A percentile compares a stretch with the other conserved stretches of the same genome.
phyloP scores from a whole-genome alignment of 2,329 filamentous ascomycete genomes.

The Botrytis sinoallii region DNA sequence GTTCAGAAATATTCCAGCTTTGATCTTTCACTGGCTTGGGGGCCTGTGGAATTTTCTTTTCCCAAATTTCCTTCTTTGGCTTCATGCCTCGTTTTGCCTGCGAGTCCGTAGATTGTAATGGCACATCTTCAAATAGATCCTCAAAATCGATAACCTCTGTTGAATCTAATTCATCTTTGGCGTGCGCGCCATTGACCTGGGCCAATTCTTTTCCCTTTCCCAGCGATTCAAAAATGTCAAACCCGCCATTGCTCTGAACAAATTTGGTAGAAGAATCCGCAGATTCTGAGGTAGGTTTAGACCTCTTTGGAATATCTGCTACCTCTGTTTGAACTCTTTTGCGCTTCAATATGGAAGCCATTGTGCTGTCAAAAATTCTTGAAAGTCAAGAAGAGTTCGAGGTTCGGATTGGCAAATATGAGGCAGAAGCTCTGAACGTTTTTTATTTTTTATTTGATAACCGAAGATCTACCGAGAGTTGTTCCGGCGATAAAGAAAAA shows the following conservation, averaged over 20 bases:
- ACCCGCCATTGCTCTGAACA: constrained; percentile 28
- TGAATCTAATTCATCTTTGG: constrained; percentile 9
- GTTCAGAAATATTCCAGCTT: constrained; percentile 59
- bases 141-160: constrained; percentile 16
- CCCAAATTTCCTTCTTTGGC: constrained; percentile 21
- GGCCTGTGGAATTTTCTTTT: constrained; percentile 11
- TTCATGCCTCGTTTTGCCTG: neutral
- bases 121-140: constrained; percentile 24
- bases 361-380: constrained; percentile 36
- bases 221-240: constrained; percentile 32
- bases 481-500: constrained; percentile 20
- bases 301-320: constrained; percentile 33
- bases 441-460: constrained; percentile 22
- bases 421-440: constrained; percentile 21
- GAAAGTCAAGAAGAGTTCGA: constrained; percentile 24
- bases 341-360: constrained; percentile 40
- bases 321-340: constrained; percentile 37
- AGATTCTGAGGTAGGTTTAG: constrained; percentile 27
- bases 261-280: neutral
- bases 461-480: constrained; percentile 7
- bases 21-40: constrained; percentile 23
- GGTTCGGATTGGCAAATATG: constrained; percentile 18
- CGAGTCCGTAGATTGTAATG: constrained; percentile 6
- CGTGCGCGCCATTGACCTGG: constrained; percentile 28
- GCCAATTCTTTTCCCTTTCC: constrained; percentile 26